Conservation (phyloP, 371 early-diverging fungal species). For the Mucor racemosus region DNA sequence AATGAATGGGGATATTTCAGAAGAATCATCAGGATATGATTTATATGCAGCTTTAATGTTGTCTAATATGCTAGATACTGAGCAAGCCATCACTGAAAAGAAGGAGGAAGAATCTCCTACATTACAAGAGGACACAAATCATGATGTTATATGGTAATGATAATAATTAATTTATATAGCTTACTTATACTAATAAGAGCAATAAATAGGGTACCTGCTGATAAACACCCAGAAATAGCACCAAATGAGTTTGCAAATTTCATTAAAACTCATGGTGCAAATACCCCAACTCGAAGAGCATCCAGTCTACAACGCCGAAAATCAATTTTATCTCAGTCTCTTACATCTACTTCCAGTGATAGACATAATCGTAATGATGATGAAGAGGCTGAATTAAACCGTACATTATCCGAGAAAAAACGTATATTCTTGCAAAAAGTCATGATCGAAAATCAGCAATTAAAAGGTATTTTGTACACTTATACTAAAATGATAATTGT, state of each 20-base stretch:
- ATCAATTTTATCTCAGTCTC: constrained; percentile 38
- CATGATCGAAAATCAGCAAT: constrained; percentile 8
- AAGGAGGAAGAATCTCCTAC: neutral
- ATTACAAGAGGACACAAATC: constrained; percentile 9
- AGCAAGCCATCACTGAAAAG: constrained; percentile 11
- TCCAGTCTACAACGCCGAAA: constrained; percentile 26
- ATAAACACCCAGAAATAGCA: constrained; percentile 45
- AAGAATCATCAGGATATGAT: constrained; percentile 20
- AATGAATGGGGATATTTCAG: constrained; percentile 6
- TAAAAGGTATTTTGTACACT: constrained; percentile 1
- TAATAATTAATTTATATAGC: neutral
- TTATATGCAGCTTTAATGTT: constrained; percentile 29
- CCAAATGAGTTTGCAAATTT: constrained; percentile 44
- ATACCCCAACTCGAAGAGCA: constrained; percentile 21
- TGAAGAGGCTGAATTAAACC: constrained; percentile 6
- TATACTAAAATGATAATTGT: constrained; percentile 1
- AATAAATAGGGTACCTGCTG: constrained; percentile 35
- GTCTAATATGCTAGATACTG: constrained; percentile 25
- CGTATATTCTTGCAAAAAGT: constrained; percentile 12
- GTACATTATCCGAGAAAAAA: constrained; percentile 23
- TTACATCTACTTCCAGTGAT: neutral
- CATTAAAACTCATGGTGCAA: constrained; percentile 33
- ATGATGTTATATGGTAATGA: constrained; percentile 29
- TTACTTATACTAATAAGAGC: neutral
- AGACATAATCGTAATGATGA: neutral